Conservation (phyloP, 352 stramenopile genomes). For the Globisporangium solare region DNA sequence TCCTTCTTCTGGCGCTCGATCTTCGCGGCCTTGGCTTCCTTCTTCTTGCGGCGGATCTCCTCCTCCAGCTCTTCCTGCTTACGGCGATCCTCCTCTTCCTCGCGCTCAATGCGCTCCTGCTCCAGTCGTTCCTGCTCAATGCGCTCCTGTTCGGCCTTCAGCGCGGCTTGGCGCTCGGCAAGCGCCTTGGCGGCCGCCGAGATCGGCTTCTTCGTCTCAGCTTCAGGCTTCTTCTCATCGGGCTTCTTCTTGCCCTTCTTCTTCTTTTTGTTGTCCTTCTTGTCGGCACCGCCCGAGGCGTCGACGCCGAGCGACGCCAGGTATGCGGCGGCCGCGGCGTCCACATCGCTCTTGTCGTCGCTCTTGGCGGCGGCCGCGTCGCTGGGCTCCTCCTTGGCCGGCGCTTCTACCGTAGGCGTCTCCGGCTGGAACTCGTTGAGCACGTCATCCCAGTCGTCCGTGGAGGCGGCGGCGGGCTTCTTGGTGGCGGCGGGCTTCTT, state of each 20-base stretch:
- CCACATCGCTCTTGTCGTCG: slow-evolving; percentile 31
- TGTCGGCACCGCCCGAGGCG: slow-evolving; percentile 40
- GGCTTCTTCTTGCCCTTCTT: slow-evolving; percentile 80
- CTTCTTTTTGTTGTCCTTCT: slow-evolving; percentile 78
- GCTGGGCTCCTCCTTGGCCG: slow-evolving; percentile 14
- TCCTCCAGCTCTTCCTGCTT: slow-evolving; percentile 47
- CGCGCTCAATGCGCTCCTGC: slow-evolving; percentile 55
- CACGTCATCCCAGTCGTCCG: slow-evolving; percentile 67
- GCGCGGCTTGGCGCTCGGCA: slow-evolving; percentile 64
- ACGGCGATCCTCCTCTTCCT: slow-evolving; percentile 56
- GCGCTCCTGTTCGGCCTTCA: slow-evolving; percentile 74
- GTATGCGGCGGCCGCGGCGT: slow-evolving; percentile 70
- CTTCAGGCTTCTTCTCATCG: slow-evolving; percentile 42
- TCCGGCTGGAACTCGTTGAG: slow-evolving; percentile 63
- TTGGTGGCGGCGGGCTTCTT: slow-evolving; percentile 59
- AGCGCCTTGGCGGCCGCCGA: slow-evolving; percentile 69
- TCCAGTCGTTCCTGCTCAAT: slow-evolving; percentile 67
- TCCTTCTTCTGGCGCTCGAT: slow-evolving; percentile 94
- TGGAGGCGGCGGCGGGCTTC: slow-evolving; percentile 31
- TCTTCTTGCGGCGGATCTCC: slow-evolving; percentile 74
- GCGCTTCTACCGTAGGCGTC: slow-evolving; percentile 9
- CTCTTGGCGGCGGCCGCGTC: slow-evolving; percentile 9
- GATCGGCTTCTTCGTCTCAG: slow-evolving; percentile 64
- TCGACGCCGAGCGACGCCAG: slow-evolving; percentile 72
- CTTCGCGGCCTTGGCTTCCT: slow-evolving; percentile 82